Evolutionary conservation across 2,329 filamentous ascomycete genomes (phyloP), one percentile per base, ranked within the genome.

Genomic region (Arthrobotrys sphaeroides): DNA sequence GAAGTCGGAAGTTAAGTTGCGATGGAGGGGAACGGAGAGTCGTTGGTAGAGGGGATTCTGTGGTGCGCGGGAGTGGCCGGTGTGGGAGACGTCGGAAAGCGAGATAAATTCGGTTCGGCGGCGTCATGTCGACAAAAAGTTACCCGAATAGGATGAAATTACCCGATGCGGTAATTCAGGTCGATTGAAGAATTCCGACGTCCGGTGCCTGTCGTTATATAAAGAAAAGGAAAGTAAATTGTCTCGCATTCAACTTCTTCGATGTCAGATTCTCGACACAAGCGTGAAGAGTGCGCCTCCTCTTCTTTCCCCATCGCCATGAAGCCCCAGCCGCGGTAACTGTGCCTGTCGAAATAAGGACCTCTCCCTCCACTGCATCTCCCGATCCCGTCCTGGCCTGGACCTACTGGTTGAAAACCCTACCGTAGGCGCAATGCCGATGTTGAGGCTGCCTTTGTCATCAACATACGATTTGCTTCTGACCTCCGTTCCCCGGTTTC

Each of bases 241-340:
- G 40, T 20, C 18, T 22, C 40, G 36, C 6, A 43, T 43, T 43
- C n/a, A n/a, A 43, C 22, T 43, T 43, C 16, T 43, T 33, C 31
- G n/a, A 55, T 24, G 13, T 5, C 31, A 38, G 16, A 36, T 22
- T 10, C 51, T 18, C 47, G 47, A 55, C 51, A 38, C 16, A 22
- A 24, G 51, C 51, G 7, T 36, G 51, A 55, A 55, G 51, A 55
- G 51, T 38, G 51, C 42, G 26, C 26, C 45, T 33, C 36, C 36
- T 66, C 38, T 47, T 66, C 68, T 60, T 53, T 31, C 43, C 38
- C 33, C 28, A 36, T 60, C 61, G 31, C 43, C 53, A 73, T 73
- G 69, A 47, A 38, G 53, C 5, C 61, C 33, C 69, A 73, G 31
- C 43, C 12, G 26, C 61, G 61, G 60, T 73, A 55, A 73, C 61